Conservation (phyloP, 176 grass and related monocot genomes). For the Eragrostis curvula region DNA sequence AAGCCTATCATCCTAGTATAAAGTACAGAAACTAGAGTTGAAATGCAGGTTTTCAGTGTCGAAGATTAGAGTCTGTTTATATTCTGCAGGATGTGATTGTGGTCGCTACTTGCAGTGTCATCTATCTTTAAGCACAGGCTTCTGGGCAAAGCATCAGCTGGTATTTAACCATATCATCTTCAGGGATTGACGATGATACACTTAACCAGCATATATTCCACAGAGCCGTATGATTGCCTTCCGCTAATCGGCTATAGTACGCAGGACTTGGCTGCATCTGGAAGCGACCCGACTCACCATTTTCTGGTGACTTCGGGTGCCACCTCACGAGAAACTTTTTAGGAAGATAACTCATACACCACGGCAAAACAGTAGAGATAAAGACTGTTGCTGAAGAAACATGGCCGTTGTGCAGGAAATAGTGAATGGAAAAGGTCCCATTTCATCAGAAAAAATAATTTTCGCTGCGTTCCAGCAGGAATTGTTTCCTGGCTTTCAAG, state of each 20-base stretch:
- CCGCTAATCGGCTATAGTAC: neutral
- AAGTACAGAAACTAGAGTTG: slow-evolving; percentile 11
- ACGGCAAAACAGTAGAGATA: neutral
- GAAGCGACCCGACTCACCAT: slow-evolving; percentile 37
- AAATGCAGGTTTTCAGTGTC: neutral
- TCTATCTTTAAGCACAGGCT: slow-evolving; percentile 12
- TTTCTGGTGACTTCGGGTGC: slow-evolving; percentile 38
- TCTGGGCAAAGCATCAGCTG: slow-evolving; percentile 20
- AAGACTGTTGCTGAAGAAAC: neutral
- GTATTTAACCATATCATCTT: slow-evolving; percentile 40
- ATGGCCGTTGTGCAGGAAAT: neutral
- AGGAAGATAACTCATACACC: neutral
- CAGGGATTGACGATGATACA: neutral
- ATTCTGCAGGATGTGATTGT: neutral
- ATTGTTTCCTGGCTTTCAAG: neutral
- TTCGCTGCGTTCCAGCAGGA: neutral
- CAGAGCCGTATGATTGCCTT: slow-evolving; percentile 4
- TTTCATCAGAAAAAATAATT: neutral
- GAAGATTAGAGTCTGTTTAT: neutral
- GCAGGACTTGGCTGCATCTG: slow-evolving; percentile 28
- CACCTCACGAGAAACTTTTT: slow-evolving; percentile 14
- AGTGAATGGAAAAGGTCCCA: neutral
- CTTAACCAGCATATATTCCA: slow-evolving; percentile 23
- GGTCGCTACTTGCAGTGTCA: neutral
- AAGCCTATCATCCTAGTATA: slow-evolving; percentile 29